Evolutionary conservation across 257 asterid genomes (phyloP), one percentile per base, ranked within the genome.

Genomic region (Capsicum chinense): DNA sequence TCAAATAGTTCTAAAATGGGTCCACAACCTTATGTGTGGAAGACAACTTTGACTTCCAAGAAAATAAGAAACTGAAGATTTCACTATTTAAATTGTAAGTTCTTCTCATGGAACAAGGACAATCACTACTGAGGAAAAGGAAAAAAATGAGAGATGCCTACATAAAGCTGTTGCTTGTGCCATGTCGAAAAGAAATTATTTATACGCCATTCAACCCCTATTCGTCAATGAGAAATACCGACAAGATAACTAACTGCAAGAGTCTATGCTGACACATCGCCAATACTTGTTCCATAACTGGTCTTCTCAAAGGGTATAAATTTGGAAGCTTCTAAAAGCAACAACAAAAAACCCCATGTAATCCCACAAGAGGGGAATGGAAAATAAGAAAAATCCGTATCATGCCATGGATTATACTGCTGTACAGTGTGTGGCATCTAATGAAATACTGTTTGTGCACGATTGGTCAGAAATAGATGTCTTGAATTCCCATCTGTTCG

Each of bases 101-200:
- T 71, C 60, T 73, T 73, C 80, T n/a, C 80, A 73, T 1, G 6
- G 80, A 73, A 74, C 57, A 73, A 48, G 80, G 44, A 48, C 59
- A 73, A 21, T 2, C 62, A 52, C 62, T 74, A 19, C 62, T 21
- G 62, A 50, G 62, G 39, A 74, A 48, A 74, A 47, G 11, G 47
- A 21, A 74, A 19, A 74, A 50, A 21, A 26, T 50, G 10, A 74
- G 62, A 44, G n/a, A 50, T 33, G 58, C 47, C 62, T 50, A 50
- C 81, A 74, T 21, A 74, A 74, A 50, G 19, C 21, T 74, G 81
- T 50, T 50, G 37, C 62, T 19, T 50, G 5, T 74, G 62, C 60
- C 60, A 21, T 50, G 62, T 6, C 12, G n/a, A 74, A 21, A 74
- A 74, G 70, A 7, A 44, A 4, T 11, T 33, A 6, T 67, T 3